A percentile compares a stretch with the other conserved stretches of the same genome.
phyloP scores from a whole-genome alignment of 2,329 filamentous ascomycete species.

The Corniculantispora saksenae region DNA sequence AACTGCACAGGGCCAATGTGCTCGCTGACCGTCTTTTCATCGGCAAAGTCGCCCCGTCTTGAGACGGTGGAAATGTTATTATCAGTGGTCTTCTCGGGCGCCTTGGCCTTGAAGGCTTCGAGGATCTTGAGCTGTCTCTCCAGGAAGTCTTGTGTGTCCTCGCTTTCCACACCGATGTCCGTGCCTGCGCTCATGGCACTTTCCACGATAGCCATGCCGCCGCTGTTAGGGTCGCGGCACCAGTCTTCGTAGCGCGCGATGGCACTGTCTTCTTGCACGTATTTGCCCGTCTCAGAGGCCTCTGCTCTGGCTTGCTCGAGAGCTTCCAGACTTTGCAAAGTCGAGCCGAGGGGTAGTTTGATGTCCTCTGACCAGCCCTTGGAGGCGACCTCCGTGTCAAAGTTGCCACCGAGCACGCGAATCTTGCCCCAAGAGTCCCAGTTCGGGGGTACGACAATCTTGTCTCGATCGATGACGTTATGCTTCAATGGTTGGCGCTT shows the following conservation, averaged over 20 bases:
- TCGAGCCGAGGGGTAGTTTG: conserved; percentile 50
- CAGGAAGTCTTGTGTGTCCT: conserved; percentile 78
- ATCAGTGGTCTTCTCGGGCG: conserved; percentile 45
- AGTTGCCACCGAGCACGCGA: conserved; percentile 83
- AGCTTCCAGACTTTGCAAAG: conserved; percentile 24
- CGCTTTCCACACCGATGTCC: conserved; percentile 37
- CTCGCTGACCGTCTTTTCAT: conserved; percentile 60
- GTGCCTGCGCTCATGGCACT: conserved; percentile 40
- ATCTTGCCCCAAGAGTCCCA: conserved; percentile 99
- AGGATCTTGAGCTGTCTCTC: conserved; percentile 72
- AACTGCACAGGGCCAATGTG: conserved; percentile 95
- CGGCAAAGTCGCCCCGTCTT: conserved; percentile 36
- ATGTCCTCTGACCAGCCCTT: conserved; percentile 85
- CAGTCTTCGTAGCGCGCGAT: conserved; percentile 77
- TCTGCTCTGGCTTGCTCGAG: conserved; percentile 27
- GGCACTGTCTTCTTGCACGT: conserved; percentile 46
- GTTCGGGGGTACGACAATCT: conserved; percentile 90
- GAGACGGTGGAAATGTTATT: conserved; percentile 26
- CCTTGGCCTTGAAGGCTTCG: conserved; percentile 62
- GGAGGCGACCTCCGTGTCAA: conserved; percentile 86
- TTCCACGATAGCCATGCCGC: conserved; percentile 48
- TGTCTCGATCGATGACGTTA: conserved; percentile 90
- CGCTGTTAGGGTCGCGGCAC: conserved; percentile 72
- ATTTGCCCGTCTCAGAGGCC: conserved; percentile 25
- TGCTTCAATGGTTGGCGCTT: conserved; percentile 79